A percentile compares a stretch with the other conserved stretches of the same genome.
Conservation (phyloP, 2,329 filamentous ascomycete genomes). For the Clonostachys rosea region DNA sequence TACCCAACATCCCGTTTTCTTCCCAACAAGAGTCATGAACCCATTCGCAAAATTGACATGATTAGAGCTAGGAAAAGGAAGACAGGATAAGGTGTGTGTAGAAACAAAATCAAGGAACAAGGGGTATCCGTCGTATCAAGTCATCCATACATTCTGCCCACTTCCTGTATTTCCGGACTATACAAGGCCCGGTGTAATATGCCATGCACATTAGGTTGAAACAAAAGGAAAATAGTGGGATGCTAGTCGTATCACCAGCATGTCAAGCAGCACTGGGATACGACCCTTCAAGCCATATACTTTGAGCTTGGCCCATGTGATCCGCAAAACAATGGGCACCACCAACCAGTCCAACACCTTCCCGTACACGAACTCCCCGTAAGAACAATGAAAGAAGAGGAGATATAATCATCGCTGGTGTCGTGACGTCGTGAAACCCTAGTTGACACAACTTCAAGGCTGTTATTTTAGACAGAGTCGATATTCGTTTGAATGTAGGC, state of each 20-base stretch:
- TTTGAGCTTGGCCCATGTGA: no score
- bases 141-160: conserved; percentile 34
- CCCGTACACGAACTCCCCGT: not conserved
- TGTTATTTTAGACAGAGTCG: not conserved
- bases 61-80: not conserved
- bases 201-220: no score
- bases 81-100: not conserved
- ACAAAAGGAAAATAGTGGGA: no score
- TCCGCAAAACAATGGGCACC: no score
- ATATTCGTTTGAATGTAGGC: not conserved
- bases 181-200: not conserved
- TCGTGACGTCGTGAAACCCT: conserved; percentile 28
- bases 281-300: no score
- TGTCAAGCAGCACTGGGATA: no score
- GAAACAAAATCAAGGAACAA: conserved; percentile 8
- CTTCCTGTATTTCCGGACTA: not conserved
- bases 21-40: not conserved
- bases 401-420: conserved; percentile 14
- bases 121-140: conserved; percentile 39
- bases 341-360: conserved; percentile 1
- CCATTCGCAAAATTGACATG: not conserved
- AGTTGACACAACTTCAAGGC: not conserved
- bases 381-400: not conserved
- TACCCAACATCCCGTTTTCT: not conserved
- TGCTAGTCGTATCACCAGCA: no score